Percentiles rank a stretch among this genome's conserved stretches.
phyloP scores from a whole-genome alignment of 108 stramenopile species.

The Discostella pseudostelligera region DNA sequence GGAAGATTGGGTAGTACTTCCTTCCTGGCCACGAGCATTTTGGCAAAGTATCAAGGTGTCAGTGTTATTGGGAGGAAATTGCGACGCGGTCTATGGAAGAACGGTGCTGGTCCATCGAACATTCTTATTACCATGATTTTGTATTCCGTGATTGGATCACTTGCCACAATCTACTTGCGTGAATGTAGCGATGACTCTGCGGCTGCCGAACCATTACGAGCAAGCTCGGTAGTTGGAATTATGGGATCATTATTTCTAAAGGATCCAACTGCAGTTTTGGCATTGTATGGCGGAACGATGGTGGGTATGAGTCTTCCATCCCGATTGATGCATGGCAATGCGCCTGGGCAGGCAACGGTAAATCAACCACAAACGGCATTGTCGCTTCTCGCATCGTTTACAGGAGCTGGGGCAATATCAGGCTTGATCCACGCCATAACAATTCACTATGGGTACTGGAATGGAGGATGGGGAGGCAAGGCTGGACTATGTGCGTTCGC shows the following conservation, averaged over 20 bases:
- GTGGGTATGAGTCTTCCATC: constrained; percentile 58
- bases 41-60: constrained; percentile 31
- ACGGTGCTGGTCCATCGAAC: constrained; percentile 6
- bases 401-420: constrained; percentile 24
- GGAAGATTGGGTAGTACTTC: constrained; percentile 50
- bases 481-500: constrained; percentile 67
- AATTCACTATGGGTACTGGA: constrained; percentile 51
- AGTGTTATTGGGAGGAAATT: constrained; percentile 15
- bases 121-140: constrained; percentile 25
- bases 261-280: constrained; percentile 28
- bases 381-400: constrained; percentile 14
- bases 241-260: constrained; percentile 28
- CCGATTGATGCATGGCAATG: constrained; percentile 44
- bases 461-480: constrained; percentile 70
- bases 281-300: constrained; percentile 58
- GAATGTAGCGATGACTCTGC: constrained; percentile 42
- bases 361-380: constrained; percentile 1
- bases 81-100: constrained; percentile 16
- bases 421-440: constrained; percentile 28
- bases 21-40: constrained; percentile 41
- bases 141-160: constrained; percentile 44
- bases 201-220: constrained; percentile 51
- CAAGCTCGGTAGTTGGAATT: constrained; percentile 48
- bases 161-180: constrained; percentile 53
- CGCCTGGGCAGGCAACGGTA: not conserved